Evolutionary conservation across 2,329 filamentous ascomycete genomes (phyloP).

Genomic region (Dactylonectria macrodidyma): DNA sequence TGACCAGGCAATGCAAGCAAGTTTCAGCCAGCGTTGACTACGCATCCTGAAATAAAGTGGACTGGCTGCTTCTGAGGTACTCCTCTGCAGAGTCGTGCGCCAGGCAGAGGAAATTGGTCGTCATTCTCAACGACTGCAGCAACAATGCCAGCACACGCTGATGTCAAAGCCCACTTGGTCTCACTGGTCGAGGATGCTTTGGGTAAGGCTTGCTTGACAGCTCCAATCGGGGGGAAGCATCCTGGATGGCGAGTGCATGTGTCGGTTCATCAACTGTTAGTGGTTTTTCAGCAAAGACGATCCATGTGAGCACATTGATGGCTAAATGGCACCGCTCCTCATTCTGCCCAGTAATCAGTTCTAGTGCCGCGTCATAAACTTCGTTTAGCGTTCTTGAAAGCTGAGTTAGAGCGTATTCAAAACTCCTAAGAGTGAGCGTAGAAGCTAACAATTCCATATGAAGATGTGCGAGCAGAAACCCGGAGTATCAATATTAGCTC

Average conservation of each 20-base stretch:
- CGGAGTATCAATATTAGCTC: background rate
- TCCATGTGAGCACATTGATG: background rate
- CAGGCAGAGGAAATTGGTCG: background rate
- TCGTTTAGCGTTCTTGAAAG: background rate
- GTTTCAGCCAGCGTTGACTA: background rate
- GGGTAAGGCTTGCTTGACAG: background rate
- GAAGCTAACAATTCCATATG: background rate
- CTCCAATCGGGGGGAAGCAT: background rate
- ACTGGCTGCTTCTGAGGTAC: background rate
- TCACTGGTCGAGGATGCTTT: background rate
- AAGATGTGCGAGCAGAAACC: conserved; percentile 1
- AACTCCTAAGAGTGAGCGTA: background rate
- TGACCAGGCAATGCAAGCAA: background rate
- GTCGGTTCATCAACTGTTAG: background rate
- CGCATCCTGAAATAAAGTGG: background rate
- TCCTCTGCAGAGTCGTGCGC: background rate
- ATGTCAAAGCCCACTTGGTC: background rate
- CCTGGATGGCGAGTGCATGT: background rate
- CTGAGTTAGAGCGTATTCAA: background rate
- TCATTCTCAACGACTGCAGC: background rate
- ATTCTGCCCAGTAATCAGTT: background rate
- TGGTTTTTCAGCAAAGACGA: background rate
- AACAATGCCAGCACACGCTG: background rate
- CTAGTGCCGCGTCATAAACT: background rate
- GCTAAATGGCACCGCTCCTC: background rate